phyloP scores from a whole-genome alignment of 768 basidiomycete species.

The Chlorophyllum brunneum region DNA sequence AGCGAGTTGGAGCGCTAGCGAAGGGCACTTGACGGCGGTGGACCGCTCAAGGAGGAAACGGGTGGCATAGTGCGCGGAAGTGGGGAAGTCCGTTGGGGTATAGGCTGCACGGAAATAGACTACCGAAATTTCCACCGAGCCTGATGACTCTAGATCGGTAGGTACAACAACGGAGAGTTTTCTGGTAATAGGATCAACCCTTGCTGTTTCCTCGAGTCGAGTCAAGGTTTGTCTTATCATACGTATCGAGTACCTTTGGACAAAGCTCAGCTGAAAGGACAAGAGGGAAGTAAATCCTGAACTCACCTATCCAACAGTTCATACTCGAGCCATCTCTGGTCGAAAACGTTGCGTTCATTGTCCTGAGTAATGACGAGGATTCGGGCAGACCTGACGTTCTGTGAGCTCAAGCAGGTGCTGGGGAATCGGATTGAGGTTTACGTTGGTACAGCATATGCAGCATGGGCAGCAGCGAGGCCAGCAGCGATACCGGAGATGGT shows the following conservation, averaged over 20 bases:
- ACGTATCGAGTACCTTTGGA: constrained; percentile 64
- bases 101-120: constrained; percentile 94
- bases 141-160: constrained; percentile 26
- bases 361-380: constrained; percentile 90
- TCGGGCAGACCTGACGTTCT: constrained; percentile 28
- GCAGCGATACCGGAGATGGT: constrained; percentile 65
- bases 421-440: constrained; percentile 25
- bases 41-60: constrained; percentile 80
- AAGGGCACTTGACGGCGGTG: constrained; percentile 89
- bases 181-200: constrained; percentile 40
- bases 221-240: constrained; percentile 74
- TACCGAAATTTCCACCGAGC: constrained; percentile 67
- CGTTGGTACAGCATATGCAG: constrained; percentile 59
- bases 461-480: constrained; percentile 80
- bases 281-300: neutral
- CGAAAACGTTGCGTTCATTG: constrained; percentile 90
- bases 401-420: neutral
- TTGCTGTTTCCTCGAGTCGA: constrained; percentile 57
- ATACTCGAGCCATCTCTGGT: constrained; percentile 88
- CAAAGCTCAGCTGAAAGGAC: neutral
- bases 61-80: constrained; percentile 58
- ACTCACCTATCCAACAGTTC: constrained; percentile 74
- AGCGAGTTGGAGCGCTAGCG: constrained; percentile 87
- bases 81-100: constrained; percentile 75
- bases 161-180: constrained; percentile 38